Conservation (phyloP, 768 basidiomycete species). For the Trametes meyenii region DNA sequence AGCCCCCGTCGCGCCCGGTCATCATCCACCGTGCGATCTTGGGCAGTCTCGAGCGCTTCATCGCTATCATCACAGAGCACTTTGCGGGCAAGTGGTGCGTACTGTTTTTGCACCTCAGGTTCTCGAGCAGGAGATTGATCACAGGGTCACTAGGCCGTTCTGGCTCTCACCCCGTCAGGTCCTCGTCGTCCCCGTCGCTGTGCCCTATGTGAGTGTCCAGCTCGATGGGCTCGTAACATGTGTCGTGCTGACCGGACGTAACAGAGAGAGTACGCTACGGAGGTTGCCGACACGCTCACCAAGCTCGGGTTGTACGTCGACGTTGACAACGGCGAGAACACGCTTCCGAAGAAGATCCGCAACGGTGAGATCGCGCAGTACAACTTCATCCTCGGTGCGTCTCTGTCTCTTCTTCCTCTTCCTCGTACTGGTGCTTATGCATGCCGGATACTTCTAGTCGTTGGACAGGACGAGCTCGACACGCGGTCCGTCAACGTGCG, state of each 20-base stretch:
- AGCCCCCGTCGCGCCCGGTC: conserved; percentile 76
- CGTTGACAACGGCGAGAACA: conserved; percentile 90
- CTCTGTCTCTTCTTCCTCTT: neutral
- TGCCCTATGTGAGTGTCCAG: conserved; percentile 69
- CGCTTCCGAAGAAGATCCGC: conserved; percentile 94
- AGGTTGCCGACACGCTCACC: conserved; percentile 71
- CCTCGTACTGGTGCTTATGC: neutral
- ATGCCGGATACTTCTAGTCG: conserved; percentile 56
- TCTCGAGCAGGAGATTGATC: neutral
- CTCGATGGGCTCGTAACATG: neutral
- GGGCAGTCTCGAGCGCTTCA: conserved; percentile 93
- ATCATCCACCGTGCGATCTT: conserved; percentile 98
- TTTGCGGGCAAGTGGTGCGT: conserved; percentile 95
- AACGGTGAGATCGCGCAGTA: conserved; percentile 98
- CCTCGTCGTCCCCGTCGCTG: conserved; percentile 90
- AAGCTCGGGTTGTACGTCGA: conserved; percentile 83
- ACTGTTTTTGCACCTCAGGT: neutral
- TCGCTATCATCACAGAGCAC: conserved; percentile 96
- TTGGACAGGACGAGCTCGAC: conserved; percentile 91
- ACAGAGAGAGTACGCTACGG: conserved; percentile 88
- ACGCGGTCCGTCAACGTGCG: conserved; percentile 89
- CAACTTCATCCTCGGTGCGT: conserved; percentile 91
- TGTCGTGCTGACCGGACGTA: conserved; percentile 6
- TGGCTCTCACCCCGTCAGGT: conserved; percentile 98
- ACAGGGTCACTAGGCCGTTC: conserved; percentile 71